Evolutionary conservation across 2,329 filamentous ascomycete genomes (phyloP).

Genomic region (Talaromyces sp.): DNA sequence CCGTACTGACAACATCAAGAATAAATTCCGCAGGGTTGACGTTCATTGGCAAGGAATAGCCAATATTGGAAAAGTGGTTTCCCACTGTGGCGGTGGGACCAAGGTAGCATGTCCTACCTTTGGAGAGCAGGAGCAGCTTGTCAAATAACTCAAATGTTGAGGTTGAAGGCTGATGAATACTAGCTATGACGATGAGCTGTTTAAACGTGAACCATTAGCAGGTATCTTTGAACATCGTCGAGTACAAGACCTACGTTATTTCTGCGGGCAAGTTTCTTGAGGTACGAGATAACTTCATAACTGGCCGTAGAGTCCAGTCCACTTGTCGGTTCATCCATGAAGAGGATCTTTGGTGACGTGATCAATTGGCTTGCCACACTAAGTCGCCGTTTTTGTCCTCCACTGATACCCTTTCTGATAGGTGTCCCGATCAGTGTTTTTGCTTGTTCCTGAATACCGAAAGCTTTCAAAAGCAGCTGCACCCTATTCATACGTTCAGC

Average conservation of each 20-base stretch:
- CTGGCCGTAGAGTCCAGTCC: constrained; percentile 76
- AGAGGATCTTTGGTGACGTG: constrained; percentile 74
- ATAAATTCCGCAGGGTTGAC: constrained; percentile 79
- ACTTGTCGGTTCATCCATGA: constrained; percentile 80
- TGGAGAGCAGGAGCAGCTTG: constrained; percentile 70
- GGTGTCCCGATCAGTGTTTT: constrained; percentile 76
- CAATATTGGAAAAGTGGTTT: constrained; percentile 62
- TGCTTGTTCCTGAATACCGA: constrained; percentile 68
- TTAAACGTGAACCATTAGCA: neutral
- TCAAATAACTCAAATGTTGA: constrained; percentile 78
- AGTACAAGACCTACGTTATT: constrained; percentile 55
- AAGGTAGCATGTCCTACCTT: constrained; percentile 69
- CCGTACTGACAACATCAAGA: constrained; percentile 73
- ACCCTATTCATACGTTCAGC: constrained; percentile 62
- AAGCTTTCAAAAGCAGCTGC: constrained; percentile 64
- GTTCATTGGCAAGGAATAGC: constrained; percentile 62
- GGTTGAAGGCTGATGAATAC: constrained; percentile 82
- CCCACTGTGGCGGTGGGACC: constrained; percentile 59
- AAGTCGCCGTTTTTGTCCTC: constrained; percentile 78
- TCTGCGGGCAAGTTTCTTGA: constrained; percentile 62
- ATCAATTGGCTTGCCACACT: constrained; percentile 79
- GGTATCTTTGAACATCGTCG: neutral
- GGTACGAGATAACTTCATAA: constrained; percentile 71
- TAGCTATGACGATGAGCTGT: constrained; percentile 74
- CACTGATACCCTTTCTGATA: constrained; percentile 77